Conservation (phyloP, 495 filamentous ascomycete genomes). For the Aspergillus homomorphus region DNA sequence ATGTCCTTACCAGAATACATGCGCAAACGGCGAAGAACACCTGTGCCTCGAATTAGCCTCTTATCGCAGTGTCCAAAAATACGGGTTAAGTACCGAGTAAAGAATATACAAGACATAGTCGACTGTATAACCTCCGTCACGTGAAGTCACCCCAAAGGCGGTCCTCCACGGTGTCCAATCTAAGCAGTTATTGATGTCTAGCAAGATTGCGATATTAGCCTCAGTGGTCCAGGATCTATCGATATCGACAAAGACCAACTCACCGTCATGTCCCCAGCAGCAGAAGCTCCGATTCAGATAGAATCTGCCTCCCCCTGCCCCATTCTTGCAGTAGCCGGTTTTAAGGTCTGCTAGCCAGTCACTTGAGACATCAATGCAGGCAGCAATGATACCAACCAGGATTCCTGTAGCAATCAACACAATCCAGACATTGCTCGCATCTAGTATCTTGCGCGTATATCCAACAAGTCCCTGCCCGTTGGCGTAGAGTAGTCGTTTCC, state of each 20-base stretch:
- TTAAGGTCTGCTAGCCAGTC: conserved; percentile 95
- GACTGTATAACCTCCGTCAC: conserved; percentile 68
- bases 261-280: conserved; percentile 84
- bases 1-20: conserved; percentile 74
- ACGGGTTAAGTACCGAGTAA: conserved; percentile 62
- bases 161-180: conserved; percentile 85
- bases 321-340: conserved; percentile 78
- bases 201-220: conserved; percentile 1
- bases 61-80: not conserved
- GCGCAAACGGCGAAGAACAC: conserved; percentile 77
- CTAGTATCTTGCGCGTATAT: conserved; percentile 65
- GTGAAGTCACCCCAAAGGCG: conserved; percentile 62
- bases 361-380: conserved; percentile 85
- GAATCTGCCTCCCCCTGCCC: conserved; percentile 73
- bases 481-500: conserved; percentile 70
- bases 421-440: conserved; percentile 88
- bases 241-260: conserved; percentile 6
- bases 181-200: conserved; percentile 67
- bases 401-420: conserved; percentile 77
- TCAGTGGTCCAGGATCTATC: not conserved
- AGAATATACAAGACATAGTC: conserved; percentile 84
- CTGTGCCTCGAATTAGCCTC: conserved; percentile 41
- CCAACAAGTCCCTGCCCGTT: conserved; percentile 70
- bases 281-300: conserved; percentile 90
- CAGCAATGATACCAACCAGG: conserved; percentile 78